Conservation (phyloP, 2,329 filamentous ascomycete genomes). For the Penicillium sclerotigenum region DNA sequence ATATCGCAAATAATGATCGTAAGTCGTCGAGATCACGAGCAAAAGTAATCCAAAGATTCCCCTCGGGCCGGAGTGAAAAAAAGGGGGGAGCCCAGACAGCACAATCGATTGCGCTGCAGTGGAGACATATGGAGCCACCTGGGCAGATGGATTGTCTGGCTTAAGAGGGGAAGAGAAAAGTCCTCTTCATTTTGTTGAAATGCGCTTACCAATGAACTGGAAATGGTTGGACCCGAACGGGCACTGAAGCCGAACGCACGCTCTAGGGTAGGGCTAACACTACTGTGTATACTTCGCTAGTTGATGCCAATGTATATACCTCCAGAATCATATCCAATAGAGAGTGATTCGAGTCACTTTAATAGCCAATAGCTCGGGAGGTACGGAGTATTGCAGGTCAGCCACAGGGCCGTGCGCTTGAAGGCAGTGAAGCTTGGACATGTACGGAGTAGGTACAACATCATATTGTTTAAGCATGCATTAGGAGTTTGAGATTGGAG, state of each 20-base stretch:
- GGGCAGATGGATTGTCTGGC: not conserved
- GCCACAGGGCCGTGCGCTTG: constrained; percentile 3
- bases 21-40: not conserved
- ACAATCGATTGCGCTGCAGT: too few relatives aligned
- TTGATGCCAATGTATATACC: not conserved
- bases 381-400: not conserved
- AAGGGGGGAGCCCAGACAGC: constrained; percentile 4
- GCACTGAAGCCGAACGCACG: not conserved
- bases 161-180: not conserved
- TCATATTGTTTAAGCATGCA: not conserved
- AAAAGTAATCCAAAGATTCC: not conserved
- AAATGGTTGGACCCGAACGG: constrained; percentile 3
- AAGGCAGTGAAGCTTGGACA: constrained; percentile 4
- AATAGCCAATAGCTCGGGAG: not conserved
- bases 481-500: not conserved
- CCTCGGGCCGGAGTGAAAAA: not conserved
- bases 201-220: not conserved
- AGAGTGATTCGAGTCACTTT: not conserved
- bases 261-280: not conserved
- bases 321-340: not conserved
- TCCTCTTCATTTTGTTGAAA: constrained; percentile 1
- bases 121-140: too few relatives aligned
- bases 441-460: not conserved
- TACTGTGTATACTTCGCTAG: too few relatives aligned
- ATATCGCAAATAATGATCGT: constrained; percentile 1